phyloP scores from a whole-genome alignment of 2,329 filamentous ascomycete species.

The Lachnellula suecica region DNA sequence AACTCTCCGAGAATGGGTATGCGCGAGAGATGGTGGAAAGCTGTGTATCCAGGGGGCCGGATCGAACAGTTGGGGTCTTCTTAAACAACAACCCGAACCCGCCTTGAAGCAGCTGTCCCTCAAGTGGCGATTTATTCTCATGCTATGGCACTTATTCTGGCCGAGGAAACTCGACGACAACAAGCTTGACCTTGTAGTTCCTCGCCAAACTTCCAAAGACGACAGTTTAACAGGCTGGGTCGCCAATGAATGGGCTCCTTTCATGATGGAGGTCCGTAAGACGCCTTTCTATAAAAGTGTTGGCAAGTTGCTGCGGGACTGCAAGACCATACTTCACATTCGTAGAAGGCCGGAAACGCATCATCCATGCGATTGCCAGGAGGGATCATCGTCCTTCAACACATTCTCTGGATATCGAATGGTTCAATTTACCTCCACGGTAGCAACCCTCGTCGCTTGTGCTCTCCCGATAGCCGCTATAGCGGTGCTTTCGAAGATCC shows the following conservation, averaged over 20 bases:
- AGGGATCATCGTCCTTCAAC: background rate
- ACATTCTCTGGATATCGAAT: slow-evolving; percentile 8
- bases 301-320: too few relatives aligned
- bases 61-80: slow-evolving; percentile 4
- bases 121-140: background rate
- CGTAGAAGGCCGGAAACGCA: too few relatives aligned
- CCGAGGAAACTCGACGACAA: background rate
- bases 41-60: slow-evolving; percentile 5
- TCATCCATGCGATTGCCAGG: background rate
- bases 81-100: background rate
- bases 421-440: slow-evolving; percentile 12
- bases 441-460: slow-evolving; percentile 21
- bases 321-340: too few relatives aligned
- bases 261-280: slow-evolving; percentile 7
- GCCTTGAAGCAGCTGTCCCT: background rate
- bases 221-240: slow-evolving; percentile 21
- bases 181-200: slow-evolving; percentile 13
- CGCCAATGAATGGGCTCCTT: slow-evolving; percentile 12
- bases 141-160: slow-evolving; percentile 9
- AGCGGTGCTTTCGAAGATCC: slow-evolving; percentile 15
- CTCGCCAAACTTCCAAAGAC: slow-evolving; percentile 4
- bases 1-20: background rate
- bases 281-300: too few relatives aligned
- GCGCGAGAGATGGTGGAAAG: background rate
- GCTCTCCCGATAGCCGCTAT: slow-evolving; percentile 20